These are phyloP conservation scores for Fusarium sp. DNA, from an alignment of 2,329 filamentous ascomycete genomes.

Conservation along the genomic window DNA sequence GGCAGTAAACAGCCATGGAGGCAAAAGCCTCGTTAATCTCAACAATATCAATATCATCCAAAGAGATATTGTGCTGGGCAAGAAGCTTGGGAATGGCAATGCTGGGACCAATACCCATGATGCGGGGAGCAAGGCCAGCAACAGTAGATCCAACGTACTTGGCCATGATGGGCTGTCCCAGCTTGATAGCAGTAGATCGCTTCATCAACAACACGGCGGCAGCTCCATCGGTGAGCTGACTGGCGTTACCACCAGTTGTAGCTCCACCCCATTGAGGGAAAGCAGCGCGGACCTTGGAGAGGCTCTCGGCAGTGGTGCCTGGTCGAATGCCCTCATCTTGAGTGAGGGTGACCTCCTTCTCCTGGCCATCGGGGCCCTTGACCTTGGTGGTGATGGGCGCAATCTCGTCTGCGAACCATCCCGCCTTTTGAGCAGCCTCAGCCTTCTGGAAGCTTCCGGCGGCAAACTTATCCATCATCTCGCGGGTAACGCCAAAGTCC, in stretches of 20 bases:
- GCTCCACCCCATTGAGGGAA: slow-evolving; percentile 90
- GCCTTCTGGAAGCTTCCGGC: slow-evolving; percentile 89
- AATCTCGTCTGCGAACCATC: slow-evolving; percentile 95
- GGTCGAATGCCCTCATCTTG: slow-evolving; percentile 91
- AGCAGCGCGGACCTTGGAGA: slow-evolving; percentile 87
- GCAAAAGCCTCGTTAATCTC: slow-evolving; percentile 99
- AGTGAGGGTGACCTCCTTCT: slow-evolving; percentile 81
- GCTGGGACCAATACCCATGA: slow-evolving; percentile 94
- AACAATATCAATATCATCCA: slow-evolving; percentile 87
- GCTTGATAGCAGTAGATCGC: slow-evolving; percentile 85
- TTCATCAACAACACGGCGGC: slow-evolving; percentile 94
- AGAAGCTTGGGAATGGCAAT: slow-evolving; percentile 86
- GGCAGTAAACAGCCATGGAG: slow-evolving; percentile 96
- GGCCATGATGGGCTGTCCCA: slow-evolving; percentile 90
- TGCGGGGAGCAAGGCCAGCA: slow-evolving; percentile 87
- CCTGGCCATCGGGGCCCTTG: slow-evolving; percentile 85
- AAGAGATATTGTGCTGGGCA: slow-evolving; percentile 77
- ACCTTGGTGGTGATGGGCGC: slow-evolving; percentile 84
- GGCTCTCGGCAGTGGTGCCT: slow-evolving; percentile 85
- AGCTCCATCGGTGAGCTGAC: slow-evolving; percentile 93
- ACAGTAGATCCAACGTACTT: slow-evolving; percentile 95
- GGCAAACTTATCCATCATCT: slow-evolving; percentile 86
- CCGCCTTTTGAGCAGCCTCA: slow-evolving; percentile 89
- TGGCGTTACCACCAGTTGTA: slow-evolving; percentile 93
- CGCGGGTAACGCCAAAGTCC: slow-evolving; percentile 87